These are phyloP conservation scores for Candida maesae DNA, from an alignment of 805 yeast genomes.

Conservation along the genomic window DNA sequence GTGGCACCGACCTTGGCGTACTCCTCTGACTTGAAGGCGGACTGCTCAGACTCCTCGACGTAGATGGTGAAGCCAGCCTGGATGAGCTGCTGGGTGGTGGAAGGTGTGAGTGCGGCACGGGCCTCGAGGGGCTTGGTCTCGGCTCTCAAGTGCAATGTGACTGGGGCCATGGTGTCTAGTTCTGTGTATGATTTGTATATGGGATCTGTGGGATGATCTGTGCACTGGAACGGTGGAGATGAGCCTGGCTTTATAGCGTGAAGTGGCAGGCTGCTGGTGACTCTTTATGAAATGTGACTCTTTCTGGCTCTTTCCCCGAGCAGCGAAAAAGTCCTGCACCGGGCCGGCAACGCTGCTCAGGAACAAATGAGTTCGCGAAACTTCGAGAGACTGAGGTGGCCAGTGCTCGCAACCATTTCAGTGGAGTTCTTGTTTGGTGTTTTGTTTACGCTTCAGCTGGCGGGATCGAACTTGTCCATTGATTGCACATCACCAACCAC, in stretches of 20 bases:
- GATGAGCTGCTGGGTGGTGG: conserved; percentile 76
- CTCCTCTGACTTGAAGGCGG: conserved; percentile 73
- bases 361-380: neutral
- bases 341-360: conserved; percentile 1
- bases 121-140: conserved; percentile 97
- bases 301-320: conserved; percentile 2
- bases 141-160: conserved; percentile 85
- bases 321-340: neutral
- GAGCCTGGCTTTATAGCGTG: neutral
- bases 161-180: conserved; percentile 37
- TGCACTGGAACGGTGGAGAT: neutral
- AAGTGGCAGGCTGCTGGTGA: neutral
- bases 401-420: too few relatives aligned
- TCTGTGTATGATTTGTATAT: too few relatives aligned
- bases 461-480: too few relatives aligned
- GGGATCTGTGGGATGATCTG: too few relatives aligned
- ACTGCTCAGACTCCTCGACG: conserved; percentile 85
- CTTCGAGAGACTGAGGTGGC: too few relatives aligned
- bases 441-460: conserved; percentile 4
- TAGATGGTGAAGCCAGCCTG: conserved; percentile 85
- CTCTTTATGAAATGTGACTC: conserved; percentile 2
- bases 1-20: conserved; percentile 78
- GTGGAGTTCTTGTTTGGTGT: too few relatives aligned
- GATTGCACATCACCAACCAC: too few relatives aligned
- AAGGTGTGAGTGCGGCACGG: conserved; percentile 94